A percentile compares a stretch with the other conserved stretches of the same genome.
Evolutionary conservation across 208 protist genomes (phyloP).

Genomic region (Angomonas deanei): DNA sequence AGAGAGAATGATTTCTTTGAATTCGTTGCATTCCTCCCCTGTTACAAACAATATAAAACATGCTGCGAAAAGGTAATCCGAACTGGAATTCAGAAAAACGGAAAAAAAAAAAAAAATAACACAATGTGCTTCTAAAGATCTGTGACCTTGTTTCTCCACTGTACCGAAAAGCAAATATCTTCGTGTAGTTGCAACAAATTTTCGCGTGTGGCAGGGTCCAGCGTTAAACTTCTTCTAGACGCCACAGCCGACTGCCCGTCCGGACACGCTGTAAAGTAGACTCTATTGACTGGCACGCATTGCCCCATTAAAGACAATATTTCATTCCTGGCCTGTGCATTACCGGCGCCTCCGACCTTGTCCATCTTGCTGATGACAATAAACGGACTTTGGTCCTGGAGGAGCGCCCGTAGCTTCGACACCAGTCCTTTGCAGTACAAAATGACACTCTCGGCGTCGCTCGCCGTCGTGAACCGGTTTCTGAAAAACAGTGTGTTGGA

Average conservation of each 20-base stretch:
- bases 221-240: conserved; percentile 14
- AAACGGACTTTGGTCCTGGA: conserved; percentile 58
- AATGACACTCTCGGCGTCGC: conserved; percentile 41
- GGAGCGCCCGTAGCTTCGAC: conserved; percentile 34
- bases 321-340: conserved; percentile 20
- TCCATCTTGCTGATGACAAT: conserved; percentile 82
- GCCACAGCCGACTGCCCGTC: conserved; percentile 30
- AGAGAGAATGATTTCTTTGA: too few relatives aligned
- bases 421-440: conserved; percentile 43
- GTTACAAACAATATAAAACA: too few relatives aligned
- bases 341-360: conserved; percentile 58
- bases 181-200: conserved; percentile 60
- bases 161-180: conserved; percentile 51
- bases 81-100: not conserved
- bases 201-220: conserved; percentile 47
- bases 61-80: not conserved
- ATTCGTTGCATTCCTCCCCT: too few relatives aligned
- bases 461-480: conserved; percentile 33
- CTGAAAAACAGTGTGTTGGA: conserved; percentile 37
- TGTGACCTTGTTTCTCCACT: conserved; percentile 44
- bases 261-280: conserved; percentile 67
- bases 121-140: not conserved
- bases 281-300: conserved; percentile 65
- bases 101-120: not conserved
- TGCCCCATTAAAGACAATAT: conserved; percentile 37